Percentiles rank a stretch among this genome's conserved stretches.
Evolutionary conservation across 2,329 filamentous ascomycete genomes (phyloP).

Genomic region (Sporothrix pallida): DNA sequence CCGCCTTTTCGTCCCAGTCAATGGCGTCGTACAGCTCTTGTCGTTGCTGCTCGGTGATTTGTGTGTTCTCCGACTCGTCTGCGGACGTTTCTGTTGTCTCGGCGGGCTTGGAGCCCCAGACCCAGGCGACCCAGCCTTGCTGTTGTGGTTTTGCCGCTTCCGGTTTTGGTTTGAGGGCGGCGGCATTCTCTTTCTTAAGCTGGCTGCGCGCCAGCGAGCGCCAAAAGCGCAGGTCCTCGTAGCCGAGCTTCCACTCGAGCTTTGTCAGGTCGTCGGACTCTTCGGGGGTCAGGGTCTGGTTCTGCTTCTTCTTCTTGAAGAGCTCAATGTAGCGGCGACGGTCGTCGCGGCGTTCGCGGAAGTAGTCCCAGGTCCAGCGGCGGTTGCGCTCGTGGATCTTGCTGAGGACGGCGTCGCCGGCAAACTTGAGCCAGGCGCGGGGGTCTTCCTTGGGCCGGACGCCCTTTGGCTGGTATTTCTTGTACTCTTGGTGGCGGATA

Average conservation of each 20-base stretch:
- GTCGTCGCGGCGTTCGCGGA: conserved; percentile 89
- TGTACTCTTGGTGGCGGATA: conserved; percentile 96
- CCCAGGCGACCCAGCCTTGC: conserved; percentile 90
- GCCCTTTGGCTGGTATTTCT: conserved; percentile 84
- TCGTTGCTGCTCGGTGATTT: conserved; percentile 93
- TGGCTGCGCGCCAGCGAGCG: conserved; percentile 91
- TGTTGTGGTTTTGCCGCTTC: conserved; percentile 56
- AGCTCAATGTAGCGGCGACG: conserved; percentile 86
- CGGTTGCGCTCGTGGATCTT: conserved; percentile 96
- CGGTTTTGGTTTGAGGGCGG: conserved; percentile 81
- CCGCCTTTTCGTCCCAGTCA: conserved; percentile 96
- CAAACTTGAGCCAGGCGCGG: conserved; percentile 89
- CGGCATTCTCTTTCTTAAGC: conserved; percentile 91
- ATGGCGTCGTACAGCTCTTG: conserved; percentile 97
- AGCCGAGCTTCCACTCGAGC: conserved; percentile 85
- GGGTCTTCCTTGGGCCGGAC: conserved; percentile 86
- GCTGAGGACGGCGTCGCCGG: conserved; percentile 82
- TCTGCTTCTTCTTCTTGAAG: conserved; percentile 91
- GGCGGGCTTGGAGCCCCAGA: conserved; percentile 78
- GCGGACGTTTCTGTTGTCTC: conserved; percentile 58
- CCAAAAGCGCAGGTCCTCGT: conserved; percentile 98
- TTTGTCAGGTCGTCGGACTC: conserved; percentile 75
- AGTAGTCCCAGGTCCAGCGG: conserved; percentile 95
- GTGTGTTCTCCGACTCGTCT: conserved; percentile 74
- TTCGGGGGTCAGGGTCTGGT: conserved; percentile 69